These are phyloP conservation scores for Zizania palustris DNA, from an alignment of 202 grass and related monocot species.

Conservation along the genomic window DNA sequence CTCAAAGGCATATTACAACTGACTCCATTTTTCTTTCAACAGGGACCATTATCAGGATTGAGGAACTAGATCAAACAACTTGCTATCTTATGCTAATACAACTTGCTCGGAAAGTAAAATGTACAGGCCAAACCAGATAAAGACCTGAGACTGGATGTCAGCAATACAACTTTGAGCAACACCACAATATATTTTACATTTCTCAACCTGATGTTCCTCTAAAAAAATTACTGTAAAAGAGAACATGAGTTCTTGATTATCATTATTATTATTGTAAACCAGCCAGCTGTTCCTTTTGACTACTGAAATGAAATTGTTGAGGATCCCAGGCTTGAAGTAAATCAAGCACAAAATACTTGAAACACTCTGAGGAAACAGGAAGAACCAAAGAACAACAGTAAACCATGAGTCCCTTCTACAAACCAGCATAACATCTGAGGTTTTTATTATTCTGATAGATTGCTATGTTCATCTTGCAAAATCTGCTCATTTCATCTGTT, in stretches of 20 bases:
- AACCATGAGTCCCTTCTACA: background rate
- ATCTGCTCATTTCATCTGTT: background rate
- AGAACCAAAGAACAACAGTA: background rate
- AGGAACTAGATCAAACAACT: slow-evolving; percentile 17
- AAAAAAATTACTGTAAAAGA: slow-evolving; percentile 27
- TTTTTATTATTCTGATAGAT: background rate
- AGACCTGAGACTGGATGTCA: slow-evolving; percentile 3
- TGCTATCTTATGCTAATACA: slow-evolving; percentile 3
- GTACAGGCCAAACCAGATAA: slow-evolving; percentile 3
- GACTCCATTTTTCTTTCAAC: background rate
- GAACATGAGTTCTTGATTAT: slow-evolving; percentile 8
- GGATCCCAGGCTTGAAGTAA: slow-evolving; percentile 13
- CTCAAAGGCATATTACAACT: slow-evolving; percentile 1
- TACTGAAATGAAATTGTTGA: slow-evolving; percentile 2
- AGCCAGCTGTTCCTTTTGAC: background rate
- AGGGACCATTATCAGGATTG: slow-evolving; percentile 4
- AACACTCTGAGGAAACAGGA: slow-evolving; percentile 6
- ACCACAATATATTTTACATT: background rate
- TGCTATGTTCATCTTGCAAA: background rate
- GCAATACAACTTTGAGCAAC: slow-evolving; percentile 39
- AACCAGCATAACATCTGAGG: background rate
- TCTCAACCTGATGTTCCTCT: slow-evolving; percentile 12
- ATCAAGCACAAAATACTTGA: slow-evolving; percentile 24
- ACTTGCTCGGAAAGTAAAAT: slow-evolving; percentile 23
- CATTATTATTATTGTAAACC: background rate